Evolutionary conservation across 208 protist genomes (phyloP), one percentile per base, ranked within the genome.

Genomic region (Wallacemonas sp.): DNA sequence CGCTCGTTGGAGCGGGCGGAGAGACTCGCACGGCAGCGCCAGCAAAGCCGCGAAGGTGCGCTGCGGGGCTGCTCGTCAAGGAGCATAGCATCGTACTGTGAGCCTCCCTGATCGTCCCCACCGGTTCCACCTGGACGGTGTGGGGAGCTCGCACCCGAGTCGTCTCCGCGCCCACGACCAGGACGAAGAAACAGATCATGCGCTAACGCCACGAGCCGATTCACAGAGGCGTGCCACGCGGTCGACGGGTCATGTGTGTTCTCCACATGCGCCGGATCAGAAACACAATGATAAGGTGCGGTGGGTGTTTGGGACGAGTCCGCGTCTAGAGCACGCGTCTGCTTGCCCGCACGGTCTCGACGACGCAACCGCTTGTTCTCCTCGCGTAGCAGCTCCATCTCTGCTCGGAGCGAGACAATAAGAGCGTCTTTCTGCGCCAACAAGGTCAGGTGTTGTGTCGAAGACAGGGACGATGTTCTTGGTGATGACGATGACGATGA

Each of bases 11-110:
- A 58, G 9, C 51, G 51, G 3, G 51, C 51, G 51, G 28, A 11
- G 6, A 58, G 51, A 21, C 51, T 58, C 15, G 51, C 51, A 15
- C 41, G 30, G 28, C 51, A 58, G 2, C 51, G 51, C 51, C 51
- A 58, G 28, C 51, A 58, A 6, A 58, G 31, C 9, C 42, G 42
- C 42, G 42, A 41, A 14, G 36, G 36, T 14, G 9, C 14, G 36
- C 36, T 41, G 36, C 14, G 6, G 36, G 6, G 6, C 36, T 41
- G 9, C 9, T 41, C 36, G 14, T 41, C 36, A 14, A 14, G 9
- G 36, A 41, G 36, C 36, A 41, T 14, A 41, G 36, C 6, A 17
- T 14, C 9, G 9, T 6, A 41, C 9, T 41, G 36, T 11, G 11
- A 15, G 22, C 22, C 44, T 11, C 44, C 12, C 17, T 22, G 19